phyloP scores from a whole-genome alignment of 345 rosid species.

The Citrus trifoliata region DNA sequence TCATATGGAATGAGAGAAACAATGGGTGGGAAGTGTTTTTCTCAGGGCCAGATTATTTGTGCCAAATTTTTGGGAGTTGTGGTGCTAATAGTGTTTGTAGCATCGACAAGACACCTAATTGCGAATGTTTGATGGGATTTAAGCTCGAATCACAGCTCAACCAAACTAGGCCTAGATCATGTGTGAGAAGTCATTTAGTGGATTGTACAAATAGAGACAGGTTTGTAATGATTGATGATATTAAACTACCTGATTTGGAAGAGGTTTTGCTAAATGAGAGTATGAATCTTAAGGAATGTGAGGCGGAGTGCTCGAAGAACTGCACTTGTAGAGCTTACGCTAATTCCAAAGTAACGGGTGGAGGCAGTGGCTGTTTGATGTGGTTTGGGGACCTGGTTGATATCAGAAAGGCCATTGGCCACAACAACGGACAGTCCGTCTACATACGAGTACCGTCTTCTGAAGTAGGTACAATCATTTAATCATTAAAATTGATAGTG shows the following conservation, averaged over 20 bases:
- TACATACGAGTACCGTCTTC: conserved; percentile 22
- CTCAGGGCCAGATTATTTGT: conserved; percentile 22
- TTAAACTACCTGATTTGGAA: conserved; percentile 22
- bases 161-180: not conserved
- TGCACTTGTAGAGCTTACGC: conserved; percentile 36
- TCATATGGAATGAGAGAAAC: conserved; percentile 14
- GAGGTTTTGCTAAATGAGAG: not conserved
- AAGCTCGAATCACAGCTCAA: not conserved
- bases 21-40: not conserved
- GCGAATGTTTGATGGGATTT: conserved; percentile 20
- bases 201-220: conserved; percentile 16
- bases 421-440: conserved; percentile 20
- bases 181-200: not conserved
- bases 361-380: conserved; percentile 37
- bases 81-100: conserved; percentile 26
- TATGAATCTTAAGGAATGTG: conserved; percentile 28
- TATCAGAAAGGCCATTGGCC: not conserved
- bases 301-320: conserved; percentile 17
- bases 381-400: conserved; percentile 34
- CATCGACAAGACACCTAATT: not conserved
- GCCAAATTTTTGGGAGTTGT: conserved; percentile 27
- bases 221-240: conserved; percentile 25
- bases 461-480: conserved; percentile 15
- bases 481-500: too few relatives aligned
- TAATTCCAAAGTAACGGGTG: conserved; percentile 3